phyloP scores from a whole-genome alignment of 73 alveolate genomes.

The Paramecium octaurelia region DNA sequence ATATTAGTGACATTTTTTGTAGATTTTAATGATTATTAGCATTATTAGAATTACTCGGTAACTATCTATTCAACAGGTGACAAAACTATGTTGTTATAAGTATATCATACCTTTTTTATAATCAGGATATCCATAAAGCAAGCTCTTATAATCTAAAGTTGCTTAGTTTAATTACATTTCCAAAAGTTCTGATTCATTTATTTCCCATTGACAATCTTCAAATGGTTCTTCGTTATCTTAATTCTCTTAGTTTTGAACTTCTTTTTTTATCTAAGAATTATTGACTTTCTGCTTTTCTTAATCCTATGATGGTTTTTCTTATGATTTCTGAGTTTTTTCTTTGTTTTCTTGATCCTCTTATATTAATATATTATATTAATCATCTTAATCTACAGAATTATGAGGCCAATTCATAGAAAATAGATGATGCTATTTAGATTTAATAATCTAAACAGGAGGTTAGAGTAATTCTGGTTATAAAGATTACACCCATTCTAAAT shows the following conservation, averaged over 20 bases:
- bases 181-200: background rate
- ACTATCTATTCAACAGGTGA: background rate
- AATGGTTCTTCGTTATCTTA: background rate
- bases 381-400: background rate
- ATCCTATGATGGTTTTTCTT: background rate
- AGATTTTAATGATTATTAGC: background rate
- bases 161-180: background rate
- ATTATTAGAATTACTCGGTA: background rate
- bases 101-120: background rate
- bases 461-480: background rate
- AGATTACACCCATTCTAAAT: background rate
- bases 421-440: background rate
- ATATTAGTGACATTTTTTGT: background rate
- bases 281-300: background rate
- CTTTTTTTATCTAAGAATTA: background rate
- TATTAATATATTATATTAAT: background rate
- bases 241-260: background rate
- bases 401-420: conserved; percentile 44
- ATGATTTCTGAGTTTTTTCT: background rate
- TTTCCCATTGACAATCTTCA: conserved; percentile 43
- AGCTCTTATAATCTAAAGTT: background rate
- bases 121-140: conserved; percentile 9
- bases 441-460: background rate
- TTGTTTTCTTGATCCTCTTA: background rate
- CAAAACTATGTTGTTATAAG: background rate